Evolutionary conservation across 805 yeast genomes (phyloP).

Genomic region (Wickerhamiella spandovensis): DNA sequence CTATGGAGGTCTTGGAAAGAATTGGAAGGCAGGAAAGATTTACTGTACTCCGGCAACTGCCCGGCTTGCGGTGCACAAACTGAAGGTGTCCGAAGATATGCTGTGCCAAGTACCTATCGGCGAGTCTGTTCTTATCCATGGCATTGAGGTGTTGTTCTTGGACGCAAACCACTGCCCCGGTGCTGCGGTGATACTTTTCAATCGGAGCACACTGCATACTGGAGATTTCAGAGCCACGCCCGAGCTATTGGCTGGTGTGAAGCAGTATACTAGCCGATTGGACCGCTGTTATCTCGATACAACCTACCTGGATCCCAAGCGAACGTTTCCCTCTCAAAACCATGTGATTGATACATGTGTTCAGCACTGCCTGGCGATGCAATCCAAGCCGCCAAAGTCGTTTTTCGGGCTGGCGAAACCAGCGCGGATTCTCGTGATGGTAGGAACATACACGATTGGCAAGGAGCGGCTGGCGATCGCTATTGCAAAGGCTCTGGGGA

Average conservation of each 20-base stretch:
- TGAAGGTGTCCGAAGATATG: slow-evolving; percentile 37
- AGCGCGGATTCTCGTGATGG: slow-evolving; percentile 37
- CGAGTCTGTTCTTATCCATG: slow-evolving; percentile 29
- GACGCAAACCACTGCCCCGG: slow-evolving; percentile 98
- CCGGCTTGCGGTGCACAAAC: slow-evolving; percentile 38
- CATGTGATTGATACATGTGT: slow-evolving; percentile 51
- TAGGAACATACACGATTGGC: slow-evolving; percentile 88
- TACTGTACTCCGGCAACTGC: slow-evolving; percentile 65
- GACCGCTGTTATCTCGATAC: slow-evolving; percentile 66
- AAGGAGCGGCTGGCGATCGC: slow-evolving; percentile 71
- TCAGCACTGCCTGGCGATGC: slow-evolving; percentile 33
- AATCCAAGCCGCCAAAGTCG: slow-evolving; percentile 19
- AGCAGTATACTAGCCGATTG: slow-evolving; percentile 16
- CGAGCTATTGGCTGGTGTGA: slow-evolving; percentile 29
- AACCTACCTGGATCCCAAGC: slow-evolving; percentile 66
- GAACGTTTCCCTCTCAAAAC: slow-evolving; percentile 67
- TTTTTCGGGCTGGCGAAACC: slow-evolving; percentile 13
- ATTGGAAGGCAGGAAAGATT: slow-evolving; percentile 62
- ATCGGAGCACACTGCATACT: slow-evolving; percentile 51
- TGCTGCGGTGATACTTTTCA: slow-evolving; percentile 66
- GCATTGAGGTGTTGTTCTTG: slow-evolving; percentile 41
- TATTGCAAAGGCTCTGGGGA: slow-evolving; percentile 24
- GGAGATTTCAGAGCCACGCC: slow-evolving; percentile 78
- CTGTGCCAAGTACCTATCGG: slow-evolving; percentile 34
- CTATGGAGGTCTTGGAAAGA: slow-evolving; percentile 70